These are phyloP conservation scores for Calvatia gigantea DNA, from an alignment of 768 basidiomycete species.

Conservation along the genomic window DNA sequence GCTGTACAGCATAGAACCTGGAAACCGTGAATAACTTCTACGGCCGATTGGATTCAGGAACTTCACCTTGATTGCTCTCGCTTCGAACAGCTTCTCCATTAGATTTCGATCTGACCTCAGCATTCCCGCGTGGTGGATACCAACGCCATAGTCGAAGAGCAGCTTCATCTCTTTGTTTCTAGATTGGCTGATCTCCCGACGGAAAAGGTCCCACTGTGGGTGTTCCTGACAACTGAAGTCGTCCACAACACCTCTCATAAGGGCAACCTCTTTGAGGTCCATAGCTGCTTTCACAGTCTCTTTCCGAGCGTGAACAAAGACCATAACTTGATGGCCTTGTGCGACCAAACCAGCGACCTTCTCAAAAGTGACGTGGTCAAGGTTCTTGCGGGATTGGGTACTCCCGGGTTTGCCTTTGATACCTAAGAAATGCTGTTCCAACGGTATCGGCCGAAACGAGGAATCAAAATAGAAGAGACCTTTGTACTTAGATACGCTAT, in stretches of 20 bases:
- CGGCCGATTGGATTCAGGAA: not conserved
- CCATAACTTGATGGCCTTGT: slow-evolving; percentile 98
- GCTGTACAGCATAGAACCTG: slow-evolving; percentile 98
- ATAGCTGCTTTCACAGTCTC: slow-evolving; percentile 94
- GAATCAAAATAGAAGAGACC: slow-evolving; percentile 98
- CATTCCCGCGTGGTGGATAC: slow-evolving; percentile 99
- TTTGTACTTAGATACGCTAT: slow-evolving; percentile 77
- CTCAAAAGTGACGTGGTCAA: slow-evolving; percentile 85
- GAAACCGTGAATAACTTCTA: not conserved
- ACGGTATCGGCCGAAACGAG: slow-evolving; percentile 92
- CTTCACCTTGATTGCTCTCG: slow-evolving; percentile 82
- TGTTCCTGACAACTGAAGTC: slow-evolving; percentile 83
- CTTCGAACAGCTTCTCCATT: slow-evolving; percentile 93
- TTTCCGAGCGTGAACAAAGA: slow-evolving; percentile 97
- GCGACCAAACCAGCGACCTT: slow-evolving; percentile 86
- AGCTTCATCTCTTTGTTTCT: slow-evolving; percentile 96
- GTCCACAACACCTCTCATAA: slow-evolving; percentile 65
- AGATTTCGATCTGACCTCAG: slow-evolving; percentile 89
- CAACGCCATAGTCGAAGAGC: slow-evolving; percentile 88
- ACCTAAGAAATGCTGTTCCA: slow-evolving; percentile 97
- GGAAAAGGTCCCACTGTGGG: slow-evolving; percentile 72
- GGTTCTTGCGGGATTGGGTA: slow-evolving; percentile 67
- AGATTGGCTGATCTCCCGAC: slow-evolving; percentile 73
- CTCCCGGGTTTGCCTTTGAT: slow-evolving; percentile 86
- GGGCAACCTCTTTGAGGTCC: slow-evolving; percentile 72